Evolutionary conservation across 1,284 basidiomycete genomes (phyloP), one percentile per base, ranked within the genome.

Genomic region (Athelia sp.): DNA sequence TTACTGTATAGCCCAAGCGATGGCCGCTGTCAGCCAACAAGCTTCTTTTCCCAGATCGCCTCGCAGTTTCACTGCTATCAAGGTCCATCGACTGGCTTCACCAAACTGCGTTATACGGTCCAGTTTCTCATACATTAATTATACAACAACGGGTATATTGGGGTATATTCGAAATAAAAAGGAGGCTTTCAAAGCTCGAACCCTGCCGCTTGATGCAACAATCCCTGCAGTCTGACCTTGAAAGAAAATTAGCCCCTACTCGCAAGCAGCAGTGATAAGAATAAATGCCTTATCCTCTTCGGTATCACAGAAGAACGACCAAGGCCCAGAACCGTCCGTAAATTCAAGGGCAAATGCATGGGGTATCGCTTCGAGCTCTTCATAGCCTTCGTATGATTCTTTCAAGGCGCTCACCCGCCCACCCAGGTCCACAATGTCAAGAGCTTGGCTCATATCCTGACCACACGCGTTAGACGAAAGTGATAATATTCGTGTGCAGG

Each of bases 321-420:
- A 87, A 14, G 68, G 62, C 19, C 65, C 66, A 17, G 64, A 67
- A 4, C 65, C 73, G 53, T 79, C 75, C 23, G 65, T 67, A 57
- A 87, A 81, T 54, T 81, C 81, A 19, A 89, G 64, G 1, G 78
- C 84, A 63, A 89, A 87, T 0, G 87, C 84, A 57, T 83, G 71
- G 2, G 82, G 75, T 42, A 89, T 82, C 2, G 84, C 75, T 60
- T 83, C 76, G 21, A 89, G 65, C 47, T 87, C 84, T 53, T 88
- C 87, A 52, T 79, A 85, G 1, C 86, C 86, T 50, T 88, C 82
- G 50, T 78, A 72, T 76, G 82, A 86, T 58, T 89, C 87, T 47
- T 74, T 71, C 49, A 85, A 59, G 9, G 65, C 74, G 38, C 65
- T 64, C 8, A 84, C 62, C 15, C 69, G 60, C 14, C 70, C 73